These are phyloP conservation scores for Petunia axillaris DNA, from an alignment of 257 asterid genomes.

Conservation along the genomic window DNA sequence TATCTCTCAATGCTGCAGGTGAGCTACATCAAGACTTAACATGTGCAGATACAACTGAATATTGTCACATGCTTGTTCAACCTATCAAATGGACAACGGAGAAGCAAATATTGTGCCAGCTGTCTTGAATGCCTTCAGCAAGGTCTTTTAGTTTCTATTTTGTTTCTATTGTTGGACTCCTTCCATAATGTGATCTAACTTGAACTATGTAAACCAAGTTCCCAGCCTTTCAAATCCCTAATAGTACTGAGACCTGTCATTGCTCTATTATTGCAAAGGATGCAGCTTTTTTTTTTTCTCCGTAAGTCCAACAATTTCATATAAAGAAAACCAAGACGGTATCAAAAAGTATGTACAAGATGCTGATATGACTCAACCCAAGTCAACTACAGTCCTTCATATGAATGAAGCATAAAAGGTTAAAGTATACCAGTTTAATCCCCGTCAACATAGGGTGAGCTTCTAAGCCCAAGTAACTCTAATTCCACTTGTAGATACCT, in stretches of 20 bases:
- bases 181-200: not conserved
- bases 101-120: not conserved
- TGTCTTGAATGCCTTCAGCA: constrained; percentile 9
- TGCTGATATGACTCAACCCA: not conserved
- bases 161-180: not conserved
- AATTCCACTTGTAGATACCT: not conserved
- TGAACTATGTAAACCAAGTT: not conserved
- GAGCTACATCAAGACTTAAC: constrained; percentile 20
- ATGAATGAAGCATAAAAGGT: not conserved
- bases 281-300: not conserved
- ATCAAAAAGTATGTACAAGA: not conserved
- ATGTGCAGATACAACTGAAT: not conserved
- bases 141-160: constrained; percentile 20
- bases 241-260: not conserved
- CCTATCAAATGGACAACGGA: not conserved
- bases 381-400: constrained; percentile 11
- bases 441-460: not conserved
- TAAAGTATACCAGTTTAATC: not conserved
- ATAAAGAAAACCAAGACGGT: not conserved
- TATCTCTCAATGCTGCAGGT: not conserved
- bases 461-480: not conserved
- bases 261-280: not conserved
- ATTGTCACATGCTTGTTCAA: not conserved
- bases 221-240: not conserved
- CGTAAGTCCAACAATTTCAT: not conserved